A percentile compares a stretch with the other conserved stretches of the same genome.
phyloP scores from a whole-genome alignment of 2,329 filamentous ascomycete genomes.

The Pseudocercospora ulei region DNA sequence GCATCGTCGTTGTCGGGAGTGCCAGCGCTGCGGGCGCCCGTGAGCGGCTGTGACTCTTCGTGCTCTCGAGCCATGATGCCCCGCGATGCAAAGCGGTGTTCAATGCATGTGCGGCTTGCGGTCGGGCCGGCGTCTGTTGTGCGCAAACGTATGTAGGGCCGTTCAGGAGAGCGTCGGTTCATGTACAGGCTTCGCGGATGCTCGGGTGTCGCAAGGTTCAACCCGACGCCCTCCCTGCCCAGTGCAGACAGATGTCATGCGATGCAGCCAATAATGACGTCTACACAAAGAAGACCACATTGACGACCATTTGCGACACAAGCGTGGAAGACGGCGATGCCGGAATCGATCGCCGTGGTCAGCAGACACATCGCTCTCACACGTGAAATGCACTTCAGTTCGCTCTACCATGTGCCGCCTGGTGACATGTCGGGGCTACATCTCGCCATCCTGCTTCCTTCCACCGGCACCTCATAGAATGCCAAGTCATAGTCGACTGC shows the following conservation, averaged over 20 bases:
- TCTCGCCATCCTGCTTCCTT: no score
- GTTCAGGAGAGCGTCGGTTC: background rate
- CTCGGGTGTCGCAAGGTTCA: conserved; percentile 1
- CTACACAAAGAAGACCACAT: conserved; percentile 8
- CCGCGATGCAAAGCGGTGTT: conserved; percentile 3
- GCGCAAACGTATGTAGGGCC: no score
- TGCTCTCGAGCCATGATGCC: conserved; percentile 28
- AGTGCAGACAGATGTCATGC: no score
- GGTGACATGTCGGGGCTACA: no score
- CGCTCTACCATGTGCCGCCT: no score
- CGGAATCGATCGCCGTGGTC: no score
- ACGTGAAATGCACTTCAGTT: no score
- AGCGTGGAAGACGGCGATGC: no score
- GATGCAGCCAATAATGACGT: conserved; percentile 3
- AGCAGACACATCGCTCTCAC: no score
- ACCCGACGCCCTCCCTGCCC: no score
- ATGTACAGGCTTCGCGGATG: no score
- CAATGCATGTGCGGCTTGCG: conserved; percentile 4
- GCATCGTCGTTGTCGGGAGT: conserved; percentile 32
- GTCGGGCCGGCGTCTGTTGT: background rate
- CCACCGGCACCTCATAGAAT: background rate
- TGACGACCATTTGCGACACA: conserved; percentile 6
- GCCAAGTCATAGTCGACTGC: conserved; percentile 18
- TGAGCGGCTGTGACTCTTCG: conserved; percentile 42
- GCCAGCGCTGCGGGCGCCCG: conserved; percentile 28